Evolutionary conservation across 2,329 filamentous ascomycete genomes (phyloP).

Genomic region (Microdochium nivale): DNA sequence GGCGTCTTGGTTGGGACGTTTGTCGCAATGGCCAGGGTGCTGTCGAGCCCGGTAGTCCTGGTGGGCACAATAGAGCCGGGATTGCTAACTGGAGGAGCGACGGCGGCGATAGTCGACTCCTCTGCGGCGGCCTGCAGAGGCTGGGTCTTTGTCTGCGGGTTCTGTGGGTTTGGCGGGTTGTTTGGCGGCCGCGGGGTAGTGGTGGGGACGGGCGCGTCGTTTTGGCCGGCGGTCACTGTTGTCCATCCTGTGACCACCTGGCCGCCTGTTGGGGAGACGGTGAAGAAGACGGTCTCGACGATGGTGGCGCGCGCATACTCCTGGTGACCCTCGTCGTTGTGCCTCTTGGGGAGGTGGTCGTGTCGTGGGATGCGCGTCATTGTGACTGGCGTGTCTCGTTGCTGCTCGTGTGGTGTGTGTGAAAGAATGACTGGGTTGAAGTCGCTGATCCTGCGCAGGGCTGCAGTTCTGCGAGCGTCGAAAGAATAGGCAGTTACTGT

Average conservation of each 20-base stretch:
- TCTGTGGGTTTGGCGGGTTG: background rate
- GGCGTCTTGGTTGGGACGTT: constrained; percentile 15
- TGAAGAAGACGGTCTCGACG: background rate
- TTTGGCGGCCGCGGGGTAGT: background rate
- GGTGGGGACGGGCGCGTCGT: background rate
- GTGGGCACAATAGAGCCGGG: constrained; percentile 13
- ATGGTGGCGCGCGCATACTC: background rate
- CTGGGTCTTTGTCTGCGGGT: background rate
- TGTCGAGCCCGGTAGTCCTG: constrained; percentile 17
- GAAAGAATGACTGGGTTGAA: background rate
- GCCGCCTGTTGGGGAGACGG: background rate
- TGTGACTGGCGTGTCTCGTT: constrained; percentile 11
- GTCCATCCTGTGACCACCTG: background rate
- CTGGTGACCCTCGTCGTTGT: constrained; percentile 9
- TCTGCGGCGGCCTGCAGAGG: background rate
- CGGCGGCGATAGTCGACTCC: background rate
- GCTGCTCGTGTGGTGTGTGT: constrained; percentile 1
- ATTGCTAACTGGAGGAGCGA: background rate
- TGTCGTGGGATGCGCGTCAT: constrained; percentile 8
- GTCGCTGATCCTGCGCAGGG: background rate
- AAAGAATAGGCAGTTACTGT: background rate
- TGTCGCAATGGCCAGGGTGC: constrained; percentile 19
- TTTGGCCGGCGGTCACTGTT: background rate
- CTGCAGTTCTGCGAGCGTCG: background rate
- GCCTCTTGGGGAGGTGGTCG: constrained; percentile 15